These are phyloP conservation scores for Pythium aphanidermatum DNA, from an alignment of 352 stramenopile species.

Conservation along the genomic window DNA sequence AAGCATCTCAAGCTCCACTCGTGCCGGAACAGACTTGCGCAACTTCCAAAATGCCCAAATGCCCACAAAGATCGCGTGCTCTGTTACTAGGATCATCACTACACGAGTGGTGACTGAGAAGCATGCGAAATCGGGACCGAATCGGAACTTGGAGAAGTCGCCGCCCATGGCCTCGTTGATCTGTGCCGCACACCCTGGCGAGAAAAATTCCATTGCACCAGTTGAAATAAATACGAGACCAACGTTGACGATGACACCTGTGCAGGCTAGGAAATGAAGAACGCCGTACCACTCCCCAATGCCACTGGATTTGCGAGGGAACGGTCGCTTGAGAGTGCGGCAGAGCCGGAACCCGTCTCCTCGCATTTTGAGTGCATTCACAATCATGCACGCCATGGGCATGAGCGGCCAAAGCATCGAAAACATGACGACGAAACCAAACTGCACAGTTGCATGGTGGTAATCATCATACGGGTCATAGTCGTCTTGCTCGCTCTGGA, in stretches of 20 bases:
- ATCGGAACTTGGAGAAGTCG: constrained; percentile 58
- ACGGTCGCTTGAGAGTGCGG: constrained; percentile 62
- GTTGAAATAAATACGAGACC: constrained; percentile 76
- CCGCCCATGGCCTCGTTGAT: constrained; percentile 47
- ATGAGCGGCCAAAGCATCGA: constrained; percentile 82
- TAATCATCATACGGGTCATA: constrained; percentile 84
- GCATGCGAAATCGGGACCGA: constrained; percentile 70
- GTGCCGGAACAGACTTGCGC: constrained; percentile 47
- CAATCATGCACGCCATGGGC: constrained; percentile 64
- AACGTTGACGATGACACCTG: constrained; percentile 71
- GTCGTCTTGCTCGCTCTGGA: constrained; percentile 66
- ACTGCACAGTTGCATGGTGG: constrained; percentile 75
- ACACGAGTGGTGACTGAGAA: constrained; percentile 71
- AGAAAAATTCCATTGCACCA: constrained; percentile 71
- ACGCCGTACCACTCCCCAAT: constrained; percentile 74
- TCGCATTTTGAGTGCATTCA: constrained; percentile 78
- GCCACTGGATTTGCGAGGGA: constrained; percentile 60
- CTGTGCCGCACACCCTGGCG: constrained; percentile 34
- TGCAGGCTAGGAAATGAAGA: constrained; percentile 57
- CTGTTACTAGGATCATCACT: constrained; percentile 73
- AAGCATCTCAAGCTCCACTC: constrained; percentile 57
- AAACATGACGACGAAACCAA: constrained; percentile 85
- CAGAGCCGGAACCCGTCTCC: constrained; percentile 72
- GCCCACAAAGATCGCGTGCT: constrained; percentile 49
- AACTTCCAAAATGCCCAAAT: constrained; percentile 73